These are phyloP conservation scores for Trichoderma gamsii DNA, from an alignment of 495 filamentous ascomycete genomes.

Conservation along the genomic window DNA sequence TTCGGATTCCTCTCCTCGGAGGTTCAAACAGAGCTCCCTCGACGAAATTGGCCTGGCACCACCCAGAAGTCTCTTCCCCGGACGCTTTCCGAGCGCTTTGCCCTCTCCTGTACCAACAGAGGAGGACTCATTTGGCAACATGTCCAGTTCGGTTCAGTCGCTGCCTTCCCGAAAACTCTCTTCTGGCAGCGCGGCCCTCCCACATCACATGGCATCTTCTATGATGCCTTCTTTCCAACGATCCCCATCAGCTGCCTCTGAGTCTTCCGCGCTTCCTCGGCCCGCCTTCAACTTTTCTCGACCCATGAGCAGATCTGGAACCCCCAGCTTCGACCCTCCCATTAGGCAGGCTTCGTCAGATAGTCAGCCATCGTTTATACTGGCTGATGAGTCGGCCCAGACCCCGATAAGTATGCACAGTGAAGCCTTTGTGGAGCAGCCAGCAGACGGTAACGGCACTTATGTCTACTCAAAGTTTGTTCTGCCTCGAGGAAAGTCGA, in stretches of 20 bases:
- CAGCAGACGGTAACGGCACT: conserved; percentile 40
- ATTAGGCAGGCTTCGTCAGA: conserved; percentile 54
- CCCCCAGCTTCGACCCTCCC: conserved; percentile 54
- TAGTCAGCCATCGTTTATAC: conserved; percentile 55
- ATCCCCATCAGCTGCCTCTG: conserved; percentile 78
- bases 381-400: conserved; percentile 53
- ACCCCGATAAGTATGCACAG: conserved; percentile 60
- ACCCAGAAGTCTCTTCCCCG: conserved; percentile 39
- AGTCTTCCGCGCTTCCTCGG: conserved; percentile 58
- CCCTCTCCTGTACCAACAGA: conserved; percentile 36
- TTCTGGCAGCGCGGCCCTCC: conserved; percentile 50
- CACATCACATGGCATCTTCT: conserved; percentile 42
- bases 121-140: conserved; percentile 31
- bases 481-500: conserved; percentile 70
- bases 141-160: conserved; percentile 40
- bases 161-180: conserved; percentile 53
- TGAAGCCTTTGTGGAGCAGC: conserved; percentile 49
- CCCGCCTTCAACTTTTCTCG: conserved; percentile 90
- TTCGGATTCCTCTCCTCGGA: conserved; percentile 25
- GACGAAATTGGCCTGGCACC: conserved; percentile 37
- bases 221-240: conserved; percentile 49
- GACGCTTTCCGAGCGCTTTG: conserved; percentile 43
- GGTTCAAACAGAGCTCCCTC: conserved; percentile 34
- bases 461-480: conserved; percentile 80
- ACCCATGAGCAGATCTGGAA: conserved; percentile 73